A percentile compares a stretch with the other conserved stretches of the same genome.
Evolutionary conservation across 2,329 filamentous ascomycete species (phyloP).

Genomic region (Fonsecaea monophora): DNA sequence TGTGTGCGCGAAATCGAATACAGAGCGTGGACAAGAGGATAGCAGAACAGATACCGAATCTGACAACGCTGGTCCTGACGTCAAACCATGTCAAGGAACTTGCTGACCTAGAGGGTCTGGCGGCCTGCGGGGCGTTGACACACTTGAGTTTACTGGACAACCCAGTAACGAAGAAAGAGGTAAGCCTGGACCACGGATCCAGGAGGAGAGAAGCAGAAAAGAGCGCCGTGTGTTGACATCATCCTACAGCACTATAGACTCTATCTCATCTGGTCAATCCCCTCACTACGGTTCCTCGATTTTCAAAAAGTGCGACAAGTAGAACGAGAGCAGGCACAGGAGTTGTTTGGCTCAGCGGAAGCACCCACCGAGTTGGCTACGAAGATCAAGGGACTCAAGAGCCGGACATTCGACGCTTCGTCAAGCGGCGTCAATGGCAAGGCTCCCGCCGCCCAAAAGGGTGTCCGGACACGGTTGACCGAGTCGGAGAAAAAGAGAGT

Average conservation of each 20-base stretch:
- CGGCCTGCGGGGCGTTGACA: slow-evolving; percentile 71
- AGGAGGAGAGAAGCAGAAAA: neutral
- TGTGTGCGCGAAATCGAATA: slow-evolving; percentile 89
- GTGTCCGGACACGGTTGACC: slow-evolving; percentile 82
- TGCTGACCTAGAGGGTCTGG: slow-evolving; percentile 83
- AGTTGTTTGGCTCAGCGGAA: slow-evolving; percentile 81
- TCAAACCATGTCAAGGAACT: slow-evolving; percentile 83
- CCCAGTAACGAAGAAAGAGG: slow-evolving; percentile 90
- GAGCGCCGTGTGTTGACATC: neutral
- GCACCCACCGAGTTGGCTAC: slow-evolving; percentile 81
- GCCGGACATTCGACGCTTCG: slow-evolving; percentile 69
- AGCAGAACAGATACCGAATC: slow-evolving; percentile 76
- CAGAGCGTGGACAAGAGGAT: slow-evolving; percentile 78
- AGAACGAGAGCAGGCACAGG: slow-evolving; percentile 76
- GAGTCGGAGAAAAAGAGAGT: slow-evolving; percentile 86
- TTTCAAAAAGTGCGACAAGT: slow-evolving; percentile 88
- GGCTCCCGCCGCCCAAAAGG: slow-evolving; percentile 59
- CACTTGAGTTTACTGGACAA: slow-evolving; percentile 86
- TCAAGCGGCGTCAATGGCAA: slow-evolving; percentile 50
- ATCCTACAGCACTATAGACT: slow-evolving; percentile 80
- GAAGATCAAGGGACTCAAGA: slow-evolving; percentile 86
- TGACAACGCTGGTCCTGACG: slow-evolving; percentile 81
- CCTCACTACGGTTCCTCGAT: slow-evolving; percentile 86
- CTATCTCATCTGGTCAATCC: slow-evolving; percentile 88
- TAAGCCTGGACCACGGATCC: slow-evolving; percentile 55